phyloP scores from a whole-genome alignment of 768 basidiomycete genomes.

The Mycena galericulata region DNA sequence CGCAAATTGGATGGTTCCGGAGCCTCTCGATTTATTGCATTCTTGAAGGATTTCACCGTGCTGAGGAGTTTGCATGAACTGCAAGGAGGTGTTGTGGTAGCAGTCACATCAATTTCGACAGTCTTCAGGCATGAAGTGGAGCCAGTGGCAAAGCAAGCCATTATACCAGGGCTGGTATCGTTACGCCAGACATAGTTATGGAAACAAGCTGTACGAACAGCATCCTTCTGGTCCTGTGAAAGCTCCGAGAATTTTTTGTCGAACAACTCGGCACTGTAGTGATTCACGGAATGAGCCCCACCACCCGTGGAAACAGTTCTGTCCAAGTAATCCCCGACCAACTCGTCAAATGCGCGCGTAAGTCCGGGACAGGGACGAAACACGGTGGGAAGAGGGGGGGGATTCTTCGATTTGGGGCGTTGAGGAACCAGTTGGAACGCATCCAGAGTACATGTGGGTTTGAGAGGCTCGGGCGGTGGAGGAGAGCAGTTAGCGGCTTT shows the following conservation, averaged over 20 bases:
- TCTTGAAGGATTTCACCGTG: not conserved
- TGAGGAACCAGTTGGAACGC: not conserved
- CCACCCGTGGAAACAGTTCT: not conserved
- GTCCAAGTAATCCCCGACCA: not conserved
- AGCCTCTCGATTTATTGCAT: not conserved
- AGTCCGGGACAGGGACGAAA: not conserved
- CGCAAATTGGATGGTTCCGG: not conserved
- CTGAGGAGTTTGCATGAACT: not conserved
- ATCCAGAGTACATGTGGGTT: not conserved
- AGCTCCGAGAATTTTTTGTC: not conserved
- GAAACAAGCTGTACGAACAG: not conserved
- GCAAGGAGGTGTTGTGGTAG: not conserved
- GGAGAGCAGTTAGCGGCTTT: not conserved
- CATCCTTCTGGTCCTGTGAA: not conserved
- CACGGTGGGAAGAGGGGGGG: not conserved
- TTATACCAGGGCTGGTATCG: not conserved
- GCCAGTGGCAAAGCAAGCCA: constrained; percentile 9
- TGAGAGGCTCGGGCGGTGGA: not conserved
- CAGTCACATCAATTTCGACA: not conserved
- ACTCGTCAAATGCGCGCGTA: not conserved
- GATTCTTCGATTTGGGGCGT: not conserved
- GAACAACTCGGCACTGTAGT: not conserved
- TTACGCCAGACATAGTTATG: constrained; percentile 6
- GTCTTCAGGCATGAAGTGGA: not conserved
- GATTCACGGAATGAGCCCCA: not conserved